phyloP scores from a whole-genome alignment of 352 stramenopile species.

The Globisporangium acanthophoron region DNA sequence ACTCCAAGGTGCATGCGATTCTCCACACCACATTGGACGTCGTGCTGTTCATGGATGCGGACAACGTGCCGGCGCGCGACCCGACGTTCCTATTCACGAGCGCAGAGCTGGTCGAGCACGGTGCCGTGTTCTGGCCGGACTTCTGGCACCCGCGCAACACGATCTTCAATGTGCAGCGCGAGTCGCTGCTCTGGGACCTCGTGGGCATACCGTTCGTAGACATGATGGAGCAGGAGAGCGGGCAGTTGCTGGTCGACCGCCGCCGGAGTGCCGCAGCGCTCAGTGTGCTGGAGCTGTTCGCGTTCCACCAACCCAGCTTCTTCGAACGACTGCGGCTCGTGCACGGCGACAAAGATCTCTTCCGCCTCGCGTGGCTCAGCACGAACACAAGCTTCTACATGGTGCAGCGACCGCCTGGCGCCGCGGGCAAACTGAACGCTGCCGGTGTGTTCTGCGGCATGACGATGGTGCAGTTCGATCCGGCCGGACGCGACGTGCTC shows the following conservation, averaged over 20 bases:
- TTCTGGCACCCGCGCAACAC: slow-evolving; percentile 20
- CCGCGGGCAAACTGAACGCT: neutral
- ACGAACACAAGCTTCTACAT: slow-evolving; percentile 40
- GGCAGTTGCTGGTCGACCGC: slow-evolving; percentile 25
- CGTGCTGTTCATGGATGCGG: slow-evolving; percentile 26
- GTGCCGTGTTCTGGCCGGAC: slow-evolving; percentile 31
- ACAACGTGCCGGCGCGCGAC: slow-evolving; percentile 24
- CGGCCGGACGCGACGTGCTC: slow-evolving; percentile 19
- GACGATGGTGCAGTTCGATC: slow-evolving; percentile 71
- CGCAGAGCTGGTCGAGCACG: slow-evolving; percentile 14
- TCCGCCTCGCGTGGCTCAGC: slow-evolving; percentile 54
- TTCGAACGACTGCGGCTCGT: slow-evolving; percentile 33
- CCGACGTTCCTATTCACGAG: slow-evolving; percentile 25
- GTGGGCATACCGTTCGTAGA: slow-evolving; percentile 26
- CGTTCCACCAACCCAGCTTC: neutral
- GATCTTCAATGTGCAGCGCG: neutral
- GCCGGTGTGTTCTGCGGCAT: slow-evolving; percentile 46
- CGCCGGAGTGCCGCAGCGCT: slow-evolving; percentile 11
- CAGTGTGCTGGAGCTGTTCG: slow-evolving; percentile 14
- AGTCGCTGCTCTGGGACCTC: slow-evolving; percentile 19
- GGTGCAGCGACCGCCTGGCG: slow-evolving; percentile 14
- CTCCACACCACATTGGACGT: slow-evolving; percentile 18
- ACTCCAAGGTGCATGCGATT: slow-evolving; percentile 22
- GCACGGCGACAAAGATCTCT: slow-evolving; percentile 59
- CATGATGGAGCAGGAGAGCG: slow-evolving; percentile 37